Base-by-base conservation (phyloP, 2,329 filamentous ascomycete genomes). In the Colletotrichum cuscutae region DNA sequence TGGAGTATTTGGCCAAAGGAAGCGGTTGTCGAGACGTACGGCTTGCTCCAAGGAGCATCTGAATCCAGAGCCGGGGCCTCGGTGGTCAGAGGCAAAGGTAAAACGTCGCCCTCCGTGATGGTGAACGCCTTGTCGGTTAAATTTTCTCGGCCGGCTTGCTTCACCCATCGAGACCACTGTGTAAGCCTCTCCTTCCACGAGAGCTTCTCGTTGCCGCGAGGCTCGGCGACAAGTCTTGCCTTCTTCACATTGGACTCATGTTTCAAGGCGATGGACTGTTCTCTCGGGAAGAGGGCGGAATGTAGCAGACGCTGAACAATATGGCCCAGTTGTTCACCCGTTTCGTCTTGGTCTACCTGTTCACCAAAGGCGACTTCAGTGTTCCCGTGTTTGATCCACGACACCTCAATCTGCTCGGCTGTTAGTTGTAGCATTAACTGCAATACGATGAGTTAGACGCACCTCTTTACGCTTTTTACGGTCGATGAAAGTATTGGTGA, bases 1-100 rank as follows among this genome's bases (percentile, higher is more conserved):
- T 87, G 85, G 0, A 90, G 82, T 42, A 90, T 74, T 65, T 88
- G 85, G 22, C 89, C 89, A 75, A 90, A 90, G 3, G 82, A 81
- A 12, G 87, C 87, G 3, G 77, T 79, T 1, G 85, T 84, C 11
- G 68, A 22, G 30, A n/a, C 58, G 42, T 58, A 72, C 30, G 22
- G 24, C 53, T 58, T 68, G 63, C 71, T 68, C 62, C 62, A 72
- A 2, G 37, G 12, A 19, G 19, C 11, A 11, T 63, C 32, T 5
- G 37, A n/a, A 8, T 42, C 58, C 12, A 12, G 52, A 3, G 42
- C 9, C n/a, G n/a, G 57, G 3, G 63, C 54, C 22, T 32, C 13
- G 28, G n/a, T 59, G 9, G 71, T 42, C 37, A 68, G n/a, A 53
- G 71, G 63, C 5, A n/a, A 19, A 1, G 13, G 15, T 8, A 73